These are phyloP conservation scores for Elsinoe arachidis DNA, from an alignment of 2,329 filamentous ascomycete species.

Conservation along the genomic window DNA sequence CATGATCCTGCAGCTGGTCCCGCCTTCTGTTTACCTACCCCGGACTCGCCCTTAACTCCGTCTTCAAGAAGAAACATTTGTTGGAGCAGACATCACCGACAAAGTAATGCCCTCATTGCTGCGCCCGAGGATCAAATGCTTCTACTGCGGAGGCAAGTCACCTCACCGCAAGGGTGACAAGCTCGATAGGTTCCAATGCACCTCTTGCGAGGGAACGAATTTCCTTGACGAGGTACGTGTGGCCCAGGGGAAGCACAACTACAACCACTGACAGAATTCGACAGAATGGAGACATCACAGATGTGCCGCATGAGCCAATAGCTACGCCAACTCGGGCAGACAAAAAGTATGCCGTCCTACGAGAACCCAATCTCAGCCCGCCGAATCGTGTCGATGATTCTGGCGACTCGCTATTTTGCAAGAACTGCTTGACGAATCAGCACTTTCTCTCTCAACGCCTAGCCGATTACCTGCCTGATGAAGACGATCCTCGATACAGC, in stretches of 20 bases:
- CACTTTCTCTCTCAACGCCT: constrained; percentile 66
- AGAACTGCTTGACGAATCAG: constrained; percentile 80
- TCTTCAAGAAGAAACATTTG: background rate
- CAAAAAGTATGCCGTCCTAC: constrained; percentile 30
- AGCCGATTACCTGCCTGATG: constrained; percentile 66
- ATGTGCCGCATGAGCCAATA: constrained; percentile 62
- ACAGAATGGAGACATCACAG: constrained; percentile 79
- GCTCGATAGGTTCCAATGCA: constrained; percentile 62
- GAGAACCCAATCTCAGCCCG: constrained; percentile 25
- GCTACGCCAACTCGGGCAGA: constrained; percentile 43
- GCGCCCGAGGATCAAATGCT: constrained; percentile 45
- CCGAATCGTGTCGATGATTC: constrained; percentile 40
- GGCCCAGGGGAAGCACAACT: constrained; percentile 8
- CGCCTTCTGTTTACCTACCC: background rate
- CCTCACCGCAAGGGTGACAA: constrained; percentile 49
- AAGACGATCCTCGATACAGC: constrained; percentile 58
- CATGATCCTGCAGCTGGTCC: background rate
- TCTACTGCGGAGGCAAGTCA: constrained; percentile 72
- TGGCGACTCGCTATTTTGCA: constrained; percentile 53
- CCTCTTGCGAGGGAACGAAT: constrained; percentile 76
- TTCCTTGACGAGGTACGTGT: constrained; percentile 70
- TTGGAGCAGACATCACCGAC: background rate
- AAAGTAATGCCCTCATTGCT: constrained; percentile 15
- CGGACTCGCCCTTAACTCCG: constrained; percentile 3
- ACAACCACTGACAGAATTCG: constrained; percentile 20